Conservation (phyloP, 2,329 filamentous ascomycete species). For the Aureobasidium uvarum region DNA sequence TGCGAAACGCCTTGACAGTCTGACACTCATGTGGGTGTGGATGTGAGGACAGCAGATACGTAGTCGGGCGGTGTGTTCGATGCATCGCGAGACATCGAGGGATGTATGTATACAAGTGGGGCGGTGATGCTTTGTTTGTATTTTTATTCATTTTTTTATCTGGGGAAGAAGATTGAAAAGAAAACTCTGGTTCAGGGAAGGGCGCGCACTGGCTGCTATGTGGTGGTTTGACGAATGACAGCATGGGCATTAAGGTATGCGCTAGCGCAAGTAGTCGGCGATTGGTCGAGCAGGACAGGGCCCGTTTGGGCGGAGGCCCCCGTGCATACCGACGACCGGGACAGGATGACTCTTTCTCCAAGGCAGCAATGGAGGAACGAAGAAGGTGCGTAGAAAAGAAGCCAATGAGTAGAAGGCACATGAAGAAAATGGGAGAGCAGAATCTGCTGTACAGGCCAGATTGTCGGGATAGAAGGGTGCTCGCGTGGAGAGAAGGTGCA, state of each 20-base stretch:
- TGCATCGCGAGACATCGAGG: conserved; percentile 16
- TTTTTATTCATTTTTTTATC: conserved; percentile 10
- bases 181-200: conserved; percentile 22
- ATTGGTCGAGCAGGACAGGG: conserved; percentile 16
- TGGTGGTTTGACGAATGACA: conserved; percentile 24
- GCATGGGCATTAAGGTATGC: conserved; percentile 24
- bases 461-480: background rate
- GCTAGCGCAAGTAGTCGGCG: conserved; percentile 12
- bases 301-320: conserved; percentile 15
- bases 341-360: conserved; percentile 8
- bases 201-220: conserved; percentile 14
- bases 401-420: background rate
- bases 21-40: background rate
- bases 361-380: background rate
- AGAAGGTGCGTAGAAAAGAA: background rate
- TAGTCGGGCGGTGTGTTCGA: background rate
- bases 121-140: conserved; percentile 8
- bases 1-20: background rate
- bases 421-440: background rate
- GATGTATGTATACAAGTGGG: conserved; percentile 3
- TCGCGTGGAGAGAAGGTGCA: background rate
- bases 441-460: background rate
- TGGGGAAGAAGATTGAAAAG: conserved; percentile 21
- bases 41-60: background rate
- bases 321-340: background rate